These are phyloP conservation scores for Heteromeles arbutifolia DNA, from an alignment of 306 rosid species.

Conservation along the genomic window DNA sequence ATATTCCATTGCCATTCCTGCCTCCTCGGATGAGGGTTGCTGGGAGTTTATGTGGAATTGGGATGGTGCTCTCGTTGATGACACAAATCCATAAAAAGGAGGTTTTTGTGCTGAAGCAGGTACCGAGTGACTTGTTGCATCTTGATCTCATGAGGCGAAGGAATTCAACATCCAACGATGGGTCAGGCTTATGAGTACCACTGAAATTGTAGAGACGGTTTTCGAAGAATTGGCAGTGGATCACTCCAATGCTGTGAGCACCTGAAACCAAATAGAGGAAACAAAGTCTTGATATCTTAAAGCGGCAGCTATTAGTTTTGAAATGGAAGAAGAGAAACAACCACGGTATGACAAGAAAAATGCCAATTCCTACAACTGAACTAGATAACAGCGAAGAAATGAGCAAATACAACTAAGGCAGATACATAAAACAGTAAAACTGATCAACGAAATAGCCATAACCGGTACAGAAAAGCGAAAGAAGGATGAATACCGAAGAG, in stretches of 20 bases:
- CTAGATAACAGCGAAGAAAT: no score
- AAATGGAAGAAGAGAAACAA: no score
- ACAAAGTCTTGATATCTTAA: background rate
- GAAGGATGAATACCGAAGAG: slow-evolving; percentile 15
- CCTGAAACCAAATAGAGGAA: background rate
- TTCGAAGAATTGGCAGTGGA: slow-evolving; percentile 31
- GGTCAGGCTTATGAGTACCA: slow-evolving; percentile 34
- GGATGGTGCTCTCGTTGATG: background rate
- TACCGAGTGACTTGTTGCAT: slow-evolving; percentile 14
- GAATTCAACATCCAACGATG: slow-evolving; percentile 28
- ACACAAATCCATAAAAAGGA: background rate
- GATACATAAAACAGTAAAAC: no score
- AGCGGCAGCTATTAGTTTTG: no score
- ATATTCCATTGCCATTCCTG: slow-evolving; percentile 9
- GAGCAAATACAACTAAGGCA: no score
- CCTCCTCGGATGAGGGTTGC: slow-evolving; percentile 18
- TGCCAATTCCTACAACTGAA: no score
- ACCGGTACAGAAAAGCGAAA: no score
- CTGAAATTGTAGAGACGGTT: slow-evolving; percentile 28
- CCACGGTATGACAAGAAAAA: no score
- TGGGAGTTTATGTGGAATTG: background rate
- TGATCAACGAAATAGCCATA: no score
- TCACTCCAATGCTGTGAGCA: slow-evolving; percentile 38
- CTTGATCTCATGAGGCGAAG: slow-evolving; percentile 30
- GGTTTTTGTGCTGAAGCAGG: background rate